Percentiles rank a stretch among this genome's conserved stretches.
These are phyloP conservation scores for Simmondsia chinensis DNA, from an alignment of 148 eudicot genomes.

Conservation along the genomic window DNA sequence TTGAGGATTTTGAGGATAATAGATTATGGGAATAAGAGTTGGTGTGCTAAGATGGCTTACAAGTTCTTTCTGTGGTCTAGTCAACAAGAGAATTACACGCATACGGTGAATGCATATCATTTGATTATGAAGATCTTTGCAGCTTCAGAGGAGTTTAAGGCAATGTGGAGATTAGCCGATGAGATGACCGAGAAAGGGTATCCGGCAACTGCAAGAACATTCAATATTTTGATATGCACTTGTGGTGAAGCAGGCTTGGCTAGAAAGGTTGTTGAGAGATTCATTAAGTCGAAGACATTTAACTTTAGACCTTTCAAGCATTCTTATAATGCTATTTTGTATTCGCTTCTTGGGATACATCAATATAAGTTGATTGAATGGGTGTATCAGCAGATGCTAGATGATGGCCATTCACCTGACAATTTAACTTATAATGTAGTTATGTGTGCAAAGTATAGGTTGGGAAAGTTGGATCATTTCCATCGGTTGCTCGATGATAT, in stretches of 20 bases:
- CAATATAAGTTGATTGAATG: slow-evolving; percentile 77
- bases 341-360: slow-evolving; percentile 54
- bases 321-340: slow-evolving; percentile 75
- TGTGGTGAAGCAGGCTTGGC: slow-evolving; percentile 79
- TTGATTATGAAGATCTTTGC: slow-evolving; percentile 72
- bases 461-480: slow-evolving; percentile 64
- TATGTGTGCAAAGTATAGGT: slow-evolving; percentile 58
- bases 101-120: slow-evolving; percentile 58
- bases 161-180: slow-evolving; percentile 82
- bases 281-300: slow-evolving; percentile 57
- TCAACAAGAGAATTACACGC: slow-evolving; percentile 49
- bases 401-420: slow-evolving; percentile 65
- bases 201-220: slow-evolving; percentile 69
- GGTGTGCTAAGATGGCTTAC: slow-evolving; percentile 70
- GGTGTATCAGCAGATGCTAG: slow-evolving; percentile 76
- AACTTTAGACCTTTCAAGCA: slow-evolving; percentile 70
- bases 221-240: slow-evolving; percentile 67
- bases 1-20: slow-evolving; percentile 47
- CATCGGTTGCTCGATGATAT: slow-evolving; percentile 66
- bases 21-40: slow-evolving; percentile 34
- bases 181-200: slow-evolving; percentile 84
- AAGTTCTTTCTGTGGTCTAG: slow-evolving; percentile 83
- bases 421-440: slow-evolving; percentile 61
- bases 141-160: slow-evolving; percentile 57
- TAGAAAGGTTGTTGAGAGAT: slow-evolving; percentile 63